phyloP scores from a whole-genome alignment of 257 asterid genomes.

The Ophiorrhiza pumila region DNA sequence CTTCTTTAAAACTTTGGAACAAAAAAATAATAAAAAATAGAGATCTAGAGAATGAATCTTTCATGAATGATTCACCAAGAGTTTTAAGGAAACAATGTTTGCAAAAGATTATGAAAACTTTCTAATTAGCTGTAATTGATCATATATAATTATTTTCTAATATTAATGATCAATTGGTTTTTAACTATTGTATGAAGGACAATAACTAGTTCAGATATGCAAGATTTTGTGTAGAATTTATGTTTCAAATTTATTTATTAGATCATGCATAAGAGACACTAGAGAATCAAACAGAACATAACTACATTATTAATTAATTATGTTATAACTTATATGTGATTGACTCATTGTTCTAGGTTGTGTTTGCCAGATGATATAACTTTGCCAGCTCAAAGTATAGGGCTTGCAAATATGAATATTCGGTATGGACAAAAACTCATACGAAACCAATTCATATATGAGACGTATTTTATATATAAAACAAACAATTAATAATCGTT shows the following conservation, averaged over 20 bases:
- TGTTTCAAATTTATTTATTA: not conserved
- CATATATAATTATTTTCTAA: not conserved
- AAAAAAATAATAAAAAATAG: not conserved
- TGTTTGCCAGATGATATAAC: too few relatives aligned
- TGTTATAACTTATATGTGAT: too few relatives aligned
- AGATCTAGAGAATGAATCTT: not conserved
- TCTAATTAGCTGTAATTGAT: not conserved
- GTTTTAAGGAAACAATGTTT: not conserved
- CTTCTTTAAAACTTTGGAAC: not conserved
- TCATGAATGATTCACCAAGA: not conserved
- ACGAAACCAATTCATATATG: too few relatives aligned
- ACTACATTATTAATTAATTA: too few relatives aligned
- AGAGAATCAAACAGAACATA: too few relatives aligned
- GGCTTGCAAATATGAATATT: too few relatives aligned
- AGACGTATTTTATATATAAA: too few relatives aligned
- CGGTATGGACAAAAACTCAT: too few relatives aligned
- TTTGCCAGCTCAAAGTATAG: too few relatives aligned
- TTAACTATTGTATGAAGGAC: not conserved
- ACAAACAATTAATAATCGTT: too few relatives aligned
- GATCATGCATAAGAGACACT: too few relatives aligned
- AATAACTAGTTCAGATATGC: not conserved
- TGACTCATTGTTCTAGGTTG: too few relatives aligned
- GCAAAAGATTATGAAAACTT: not conserved
- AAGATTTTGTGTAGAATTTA: not conserved
- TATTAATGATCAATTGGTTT: not conserved